phyloP scores from a whole-genome alignment of 305 asterid species.

The Ruellia speciosa region DNA sequence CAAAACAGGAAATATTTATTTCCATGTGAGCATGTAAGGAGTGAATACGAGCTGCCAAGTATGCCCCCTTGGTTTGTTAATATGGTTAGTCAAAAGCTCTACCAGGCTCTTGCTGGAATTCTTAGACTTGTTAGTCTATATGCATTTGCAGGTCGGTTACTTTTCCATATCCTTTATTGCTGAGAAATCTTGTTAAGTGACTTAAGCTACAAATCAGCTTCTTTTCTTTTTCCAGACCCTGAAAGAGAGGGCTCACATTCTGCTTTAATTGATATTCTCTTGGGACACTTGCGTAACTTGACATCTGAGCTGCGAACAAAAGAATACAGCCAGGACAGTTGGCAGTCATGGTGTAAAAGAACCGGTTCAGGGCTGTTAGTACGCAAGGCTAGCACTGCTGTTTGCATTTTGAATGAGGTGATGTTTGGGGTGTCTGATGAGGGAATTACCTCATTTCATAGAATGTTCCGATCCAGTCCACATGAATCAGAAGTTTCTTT shows the following conservation, averaged over 20 bases:
- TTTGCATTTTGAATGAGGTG: conserved; percentile 84
- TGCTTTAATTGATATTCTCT: conserved; percentile 61
- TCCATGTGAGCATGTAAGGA: conserved; percentile 32
- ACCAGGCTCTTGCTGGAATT: conserved; percentile 67
- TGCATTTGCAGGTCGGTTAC: conserved; percentile 57
- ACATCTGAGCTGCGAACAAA: conserved; percentile 58
- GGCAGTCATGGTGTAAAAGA: conserved; percentile 81
- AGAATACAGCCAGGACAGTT: conserved; percentile 57
- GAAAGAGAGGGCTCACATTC: conserved; percentile 61
- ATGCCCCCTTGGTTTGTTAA: conserved; percentile 90
- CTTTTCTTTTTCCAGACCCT: conserved; percentile 41
- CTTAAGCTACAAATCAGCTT: conserved; percentile 19
- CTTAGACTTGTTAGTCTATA: conserved; percentile 73
- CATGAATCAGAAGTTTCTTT: conserved; percentile 22
- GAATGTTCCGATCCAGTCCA: conserved; percentile 37
- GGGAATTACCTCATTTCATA: conserved; percentile 35
- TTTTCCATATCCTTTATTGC: conserved; percentile 16
- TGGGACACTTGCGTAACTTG: conserved; percentile 68
- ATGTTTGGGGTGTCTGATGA: conserved; percentile 75
- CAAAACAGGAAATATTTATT: conserved; percentile 33
- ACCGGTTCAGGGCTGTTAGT: conserved; percentile 75
- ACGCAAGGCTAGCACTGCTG: conserved; percentile 86
- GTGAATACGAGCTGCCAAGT: conserved; percentile 59
- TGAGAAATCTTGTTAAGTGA: conserved; percentile 10
- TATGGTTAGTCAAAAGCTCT: conserved; percentile 66